These are phyloP conservation scores for Akanthomyces dipterigenus DNA, from an alignment of 2,329 filamentous ascomycete genomes.

Conservation along the genomic window DNA sequence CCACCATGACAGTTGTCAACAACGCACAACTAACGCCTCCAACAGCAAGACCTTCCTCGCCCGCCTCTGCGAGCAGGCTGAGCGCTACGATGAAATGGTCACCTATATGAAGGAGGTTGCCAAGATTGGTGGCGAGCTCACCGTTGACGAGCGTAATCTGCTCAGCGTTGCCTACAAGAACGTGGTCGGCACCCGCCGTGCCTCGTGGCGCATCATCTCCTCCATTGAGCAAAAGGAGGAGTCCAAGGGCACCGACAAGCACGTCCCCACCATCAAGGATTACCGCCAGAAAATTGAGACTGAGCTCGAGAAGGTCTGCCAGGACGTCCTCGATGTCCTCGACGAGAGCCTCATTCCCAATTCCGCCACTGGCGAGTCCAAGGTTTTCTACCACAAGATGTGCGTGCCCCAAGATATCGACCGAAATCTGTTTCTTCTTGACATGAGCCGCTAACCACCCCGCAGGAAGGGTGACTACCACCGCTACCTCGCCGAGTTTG, in stretches of 20 bases:
- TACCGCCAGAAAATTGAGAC: conserved; percentile 98
- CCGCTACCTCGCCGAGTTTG: conserved; percentile 97
- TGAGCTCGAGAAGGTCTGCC: conserved; percentile 96
- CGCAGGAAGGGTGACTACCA: conserved; percentile 98
- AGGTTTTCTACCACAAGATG: conserved; percentile 99
- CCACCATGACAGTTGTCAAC: conserved; percentile 15
- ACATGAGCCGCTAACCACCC: not conserved
- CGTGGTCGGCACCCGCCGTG: conserved; percentile 95
- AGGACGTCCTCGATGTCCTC: conserved; percentile 93
- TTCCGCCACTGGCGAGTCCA: conserved; percentile 94
- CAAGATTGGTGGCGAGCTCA: conserved; percentile 74
- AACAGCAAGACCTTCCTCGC: conserved; percentile 98
- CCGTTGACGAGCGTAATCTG: conserved; percentile 97
- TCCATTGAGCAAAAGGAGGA: conserved; percentile 99
- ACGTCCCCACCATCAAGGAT: conserved; percentile 87
- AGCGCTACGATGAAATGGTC: conserved; percentile 99
- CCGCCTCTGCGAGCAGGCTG: conserved; percentile 99
- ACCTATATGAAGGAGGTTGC: conserved; percentile 99
- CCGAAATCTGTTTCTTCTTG: not conserved
- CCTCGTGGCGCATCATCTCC: conserved; percentile 98
- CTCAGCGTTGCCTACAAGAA: conserved; percentile 99
- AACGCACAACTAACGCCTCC: conserved; percentile 21
- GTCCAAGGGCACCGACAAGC: conserved; percentile 94
- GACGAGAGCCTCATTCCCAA: conserved; percentile 92
- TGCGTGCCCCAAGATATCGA: conserved; percentile 41